Conservation (phyloP, 2,329 filamentous ascomycete genomes). For the Botrytis byssoidea region DNA sequence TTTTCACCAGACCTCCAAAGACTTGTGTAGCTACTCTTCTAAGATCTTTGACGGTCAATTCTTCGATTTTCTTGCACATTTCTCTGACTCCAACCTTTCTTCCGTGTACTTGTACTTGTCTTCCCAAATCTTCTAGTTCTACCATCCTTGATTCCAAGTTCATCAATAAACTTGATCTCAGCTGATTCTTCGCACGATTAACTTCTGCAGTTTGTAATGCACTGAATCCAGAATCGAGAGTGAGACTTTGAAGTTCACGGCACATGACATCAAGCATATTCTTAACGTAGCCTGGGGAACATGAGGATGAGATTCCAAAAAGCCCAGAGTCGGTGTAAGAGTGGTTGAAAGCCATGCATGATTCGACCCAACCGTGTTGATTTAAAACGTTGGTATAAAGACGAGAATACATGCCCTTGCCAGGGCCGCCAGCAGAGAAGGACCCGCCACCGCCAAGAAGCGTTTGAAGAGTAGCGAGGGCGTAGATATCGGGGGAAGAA, state of each 20-base stretch:
- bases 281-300: conserved; percentile 72
- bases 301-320: conserved; percentile 89
- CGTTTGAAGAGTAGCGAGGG: conserved; percentile 90
- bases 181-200: conserved; percentile 92
- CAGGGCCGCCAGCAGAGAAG: conserved; percentile 93
- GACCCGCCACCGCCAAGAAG: conserved; percentile 94
- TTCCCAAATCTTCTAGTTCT: conserved; percentile 90
- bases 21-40: conserved; percentile 76
- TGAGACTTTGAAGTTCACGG: conserved; percentile 77
- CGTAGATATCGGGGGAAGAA: conserved; percentile 88
- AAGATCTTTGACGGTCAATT: conserved; percentile 75
- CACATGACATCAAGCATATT: conserved; percentile 96
- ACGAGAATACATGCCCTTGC: conserved; percentile 98
- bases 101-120: conserved; percentile 96
- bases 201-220: conserved; percentile 76
- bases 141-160: conserved; percentile 97
- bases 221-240: conserved; percentile 70
- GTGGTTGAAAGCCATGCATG: conserved; percentile 94
- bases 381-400: conserved; percentile 98
- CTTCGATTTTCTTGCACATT: conserved; percentile 87
- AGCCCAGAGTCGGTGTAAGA: conserved; percentile 93
- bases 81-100: conserved; percentile 86
- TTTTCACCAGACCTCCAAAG: conserved; percentile 73
- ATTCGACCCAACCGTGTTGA: conserved; percentile 96
- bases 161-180: conserved; percentile 87